Conservation (phyloP, 1,139 yeast species). For the Diutina mesorugosa region DNA sequence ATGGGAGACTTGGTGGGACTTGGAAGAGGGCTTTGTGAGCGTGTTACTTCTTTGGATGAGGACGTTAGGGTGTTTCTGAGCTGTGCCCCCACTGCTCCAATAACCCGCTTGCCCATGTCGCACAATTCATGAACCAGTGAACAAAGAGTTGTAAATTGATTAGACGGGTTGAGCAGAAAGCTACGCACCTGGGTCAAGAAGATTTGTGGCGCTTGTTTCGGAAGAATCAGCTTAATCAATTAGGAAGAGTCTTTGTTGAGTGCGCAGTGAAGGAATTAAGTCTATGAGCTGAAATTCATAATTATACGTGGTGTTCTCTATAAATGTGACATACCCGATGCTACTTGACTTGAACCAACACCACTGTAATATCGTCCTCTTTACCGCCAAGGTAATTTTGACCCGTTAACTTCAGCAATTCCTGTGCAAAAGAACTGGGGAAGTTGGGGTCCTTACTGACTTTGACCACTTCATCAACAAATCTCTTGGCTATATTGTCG, state of each 20-base stretch:
- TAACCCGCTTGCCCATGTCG: constrained; percentile 1
- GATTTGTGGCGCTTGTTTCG: no score
- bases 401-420: constrained; percentile 54
- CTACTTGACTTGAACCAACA: constrained; percentile 49
- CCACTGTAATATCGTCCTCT: constrained; percentile 85
- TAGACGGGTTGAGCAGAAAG: no score
- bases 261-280: no score
- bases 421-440: constrained; percentile 84
- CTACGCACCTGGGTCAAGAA: no score
- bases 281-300: neutral
- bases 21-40: neutral
- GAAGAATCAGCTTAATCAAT: no score
- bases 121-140: neutral
- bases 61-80: neutral
- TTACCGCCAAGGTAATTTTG: constrained; percentile 79
- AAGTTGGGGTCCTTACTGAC: constrained; percentile 61
- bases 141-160: no score
- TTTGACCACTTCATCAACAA: constrained; percentile 57
- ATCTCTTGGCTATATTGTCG: constrained; percentile 30
- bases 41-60: neutral
- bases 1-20: neutral
- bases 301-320: neutral
- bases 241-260: no score
- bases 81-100: neutral
- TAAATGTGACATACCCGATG: neutral